These are phyloP conservation scores for Microdochium nivale DNA, from an alignment of 2,329 filamentous ascomycete species.

Conservation along the genomic window DNA sequence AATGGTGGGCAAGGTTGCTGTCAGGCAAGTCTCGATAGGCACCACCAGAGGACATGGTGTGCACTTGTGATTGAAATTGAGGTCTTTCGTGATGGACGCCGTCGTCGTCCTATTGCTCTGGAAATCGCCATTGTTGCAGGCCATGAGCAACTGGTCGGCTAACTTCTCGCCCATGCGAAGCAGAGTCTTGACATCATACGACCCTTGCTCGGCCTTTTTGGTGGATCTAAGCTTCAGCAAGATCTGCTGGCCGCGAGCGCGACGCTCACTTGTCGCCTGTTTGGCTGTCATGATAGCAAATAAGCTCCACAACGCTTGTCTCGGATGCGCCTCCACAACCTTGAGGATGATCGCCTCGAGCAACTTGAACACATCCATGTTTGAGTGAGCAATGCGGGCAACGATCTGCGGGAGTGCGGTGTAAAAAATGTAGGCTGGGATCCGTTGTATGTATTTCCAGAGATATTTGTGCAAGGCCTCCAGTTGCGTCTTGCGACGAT, in stretches of 20 bases:
- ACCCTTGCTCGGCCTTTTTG: slow-evolving; percentile 42
- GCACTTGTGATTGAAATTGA: slow-evolving; percentile 77
- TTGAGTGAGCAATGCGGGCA: slow-evolving; percentile 86
- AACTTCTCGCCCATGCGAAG: slow-evolving; percentile 75
- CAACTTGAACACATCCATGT: slow-evolving; percentile 66
- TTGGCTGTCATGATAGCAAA: slow-evolving; percentile 79
- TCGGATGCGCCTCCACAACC: slow-evolving; percentile 80
- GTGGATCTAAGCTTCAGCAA: slow-evolving; percentile 37
- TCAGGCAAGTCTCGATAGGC: slow-evolving; percentile 77
- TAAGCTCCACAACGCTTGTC: slow-evolving; percentile 85
- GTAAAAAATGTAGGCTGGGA: slow-evolving; percentile 73
- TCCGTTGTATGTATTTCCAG: slow-evolving; percentile 65
- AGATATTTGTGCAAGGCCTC: slow-evolving; percentile 64
- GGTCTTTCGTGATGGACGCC: slow-evolving; percentile 68
- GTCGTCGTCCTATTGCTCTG: slow-evolving; percentile 56
- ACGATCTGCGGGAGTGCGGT: slow-evolving; percentile 85
- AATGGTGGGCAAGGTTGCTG: slow-evolving; percentile 67
- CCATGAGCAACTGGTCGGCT: slow-evolving; percentile 69
- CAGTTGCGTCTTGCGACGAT: slow-evolving; percentile 56
- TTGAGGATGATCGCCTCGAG: slow-evolving; percentile 75
- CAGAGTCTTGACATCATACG: slow-evolving; percentile 58
- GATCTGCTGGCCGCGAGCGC: slow-evolving; percentile 41
- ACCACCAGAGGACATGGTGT: slow-evolving; percentile 82
- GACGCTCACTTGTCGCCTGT: slow-evolving; percentile 54
- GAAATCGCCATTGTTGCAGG: slow-evolving; percentile 71